phyloP scores from a whole-genome alignment of 306 rosid species.

The Trichosanthes cucumerina region DNA sequence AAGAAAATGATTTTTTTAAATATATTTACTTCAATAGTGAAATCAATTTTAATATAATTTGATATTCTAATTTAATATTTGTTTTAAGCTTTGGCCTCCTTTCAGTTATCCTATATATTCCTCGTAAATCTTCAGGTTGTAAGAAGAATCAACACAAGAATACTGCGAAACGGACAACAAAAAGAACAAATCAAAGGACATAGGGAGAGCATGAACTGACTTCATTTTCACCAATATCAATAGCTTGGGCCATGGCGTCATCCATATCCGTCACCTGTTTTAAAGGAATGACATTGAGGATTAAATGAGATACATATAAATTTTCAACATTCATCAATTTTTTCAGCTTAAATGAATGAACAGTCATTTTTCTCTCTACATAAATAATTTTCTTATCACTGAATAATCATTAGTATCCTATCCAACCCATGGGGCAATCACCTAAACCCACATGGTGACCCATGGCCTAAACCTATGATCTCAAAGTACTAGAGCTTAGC shows the following conservation, averaged over 20 bases:
- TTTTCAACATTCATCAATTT: not conserved
- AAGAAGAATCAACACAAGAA: not conserved
- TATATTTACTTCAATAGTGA: not conserved
- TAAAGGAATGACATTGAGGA: conserved; percentile 10
- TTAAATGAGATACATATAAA: conserved; percentile 7
- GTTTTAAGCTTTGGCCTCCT: not conserved
- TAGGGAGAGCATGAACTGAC: conserved; percentile 32
- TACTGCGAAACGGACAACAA: not conserved
- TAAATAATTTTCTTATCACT: not conserved
- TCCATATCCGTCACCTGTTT: conserved; percentile 71
- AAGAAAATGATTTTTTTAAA: no score
- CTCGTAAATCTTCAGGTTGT: not conserved
- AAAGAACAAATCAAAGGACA: not conserved
- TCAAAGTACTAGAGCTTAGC: not conserved
- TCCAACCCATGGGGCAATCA: not conserved
- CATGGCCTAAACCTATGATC: not conserved
- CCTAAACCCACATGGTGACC: not conserved
- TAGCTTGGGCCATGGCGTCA: conserved; percentile 86
- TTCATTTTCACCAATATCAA: conserved; percentile 91
- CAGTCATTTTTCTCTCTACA: not conserved
- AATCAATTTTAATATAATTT: not conserved
- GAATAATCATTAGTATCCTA: not conserved
- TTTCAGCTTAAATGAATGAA: not conserved
- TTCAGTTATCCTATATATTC: not conserved
- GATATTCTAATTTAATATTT: not conserved